These are phyloP conservation scores for Solanum medicagineum DNA, from an alignment of 257 asterid species.

Conservation along the genomic window DNA sequence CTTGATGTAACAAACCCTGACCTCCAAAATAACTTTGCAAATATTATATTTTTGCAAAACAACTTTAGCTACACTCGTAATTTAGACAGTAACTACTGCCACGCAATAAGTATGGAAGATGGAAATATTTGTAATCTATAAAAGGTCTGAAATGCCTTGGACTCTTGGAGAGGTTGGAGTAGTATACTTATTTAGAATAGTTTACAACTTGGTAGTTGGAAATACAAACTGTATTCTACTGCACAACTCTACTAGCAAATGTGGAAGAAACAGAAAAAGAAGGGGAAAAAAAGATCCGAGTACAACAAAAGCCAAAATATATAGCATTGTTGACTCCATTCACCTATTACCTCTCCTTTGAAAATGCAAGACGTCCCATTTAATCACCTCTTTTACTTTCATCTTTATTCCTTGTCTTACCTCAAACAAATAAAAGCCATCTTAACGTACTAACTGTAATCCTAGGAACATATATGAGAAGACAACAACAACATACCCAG, in stretches of 20 bases:
- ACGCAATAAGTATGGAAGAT: background rate
- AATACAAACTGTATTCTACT: background rate
- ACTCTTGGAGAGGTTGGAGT: background rate
- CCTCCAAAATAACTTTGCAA: background rate
- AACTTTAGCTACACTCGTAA: background rate
- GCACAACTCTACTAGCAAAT: background rate
- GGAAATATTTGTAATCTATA: background rate
- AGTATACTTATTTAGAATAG: background rate
- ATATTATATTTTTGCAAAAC: background rate
- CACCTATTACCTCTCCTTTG: background rate
- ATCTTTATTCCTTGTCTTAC: background rate
- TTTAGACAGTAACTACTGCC: background rate
- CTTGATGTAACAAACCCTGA: background rate
- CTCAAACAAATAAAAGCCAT: background rate
- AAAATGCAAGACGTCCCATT: background rate
- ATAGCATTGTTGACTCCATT: background rate
- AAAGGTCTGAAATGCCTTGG: background rate
- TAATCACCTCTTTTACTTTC: background rate
- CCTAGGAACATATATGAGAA: background rate
- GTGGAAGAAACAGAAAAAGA: background rate
- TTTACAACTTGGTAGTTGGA: background rate
- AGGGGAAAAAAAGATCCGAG: background rate
- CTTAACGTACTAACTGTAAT: background rate
- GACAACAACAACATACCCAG: background rate
- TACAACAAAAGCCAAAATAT: background rate